These are phyloP conservation scores for Alloteropsis semialata DNA, from an alignment of 176 grass and related monocot species.

Conservation along the genomic window DNA sequence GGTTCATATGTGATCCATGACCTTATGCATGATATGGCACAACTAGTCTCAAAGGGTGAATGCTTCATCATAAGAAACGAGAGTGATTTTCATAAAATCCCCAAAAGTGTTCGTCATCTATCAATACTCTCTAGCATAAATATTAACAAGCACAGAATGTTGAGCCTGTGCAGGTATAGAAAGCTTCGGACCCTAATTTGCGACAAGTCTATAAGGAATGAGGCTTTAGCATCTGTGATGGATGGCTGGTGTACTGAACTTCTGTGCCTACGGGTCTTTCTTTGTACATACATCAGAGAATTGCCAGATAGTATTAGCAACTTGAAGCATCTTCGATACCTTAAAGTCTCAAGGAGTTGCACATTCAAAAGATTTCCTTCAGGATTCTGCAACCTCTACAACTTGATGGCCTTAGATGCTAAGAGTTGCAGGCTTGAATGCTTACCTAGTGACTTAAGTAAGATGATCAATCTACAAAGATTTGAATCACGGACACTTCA, in stretches of 20 bases:
- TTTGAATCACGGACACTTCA: too few relatives aligned
- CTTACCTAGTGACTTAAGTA: neutral
- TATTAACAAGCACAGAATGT: neutral
- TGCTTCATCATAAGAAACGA: neutral
- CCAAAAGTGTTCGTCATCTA: neutral
- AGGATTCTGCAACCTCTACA: neutral
- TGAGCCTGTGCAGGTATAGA: neutral
- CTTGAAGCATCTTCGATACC: slow-evolving; percentile 3
- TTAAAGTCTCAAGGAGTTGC: neutral
- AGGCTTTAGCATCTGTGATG: neutral
- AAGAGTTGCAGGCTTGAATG: neutral
- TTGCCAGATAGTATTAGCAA: neutral
- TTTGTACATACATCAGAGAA: fast-evolving
- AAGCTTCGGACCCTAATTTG: neutral
- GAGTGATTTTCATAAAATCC: neutral
- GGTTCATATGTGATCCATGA: slow-evolving; percentile 41
- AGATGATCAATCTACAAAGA: neutral
- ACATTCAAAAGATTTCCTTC: neutral
- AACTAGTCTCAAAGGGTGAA: slow-evolving; percentile 4
- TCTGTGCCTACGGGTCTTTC: neutral
- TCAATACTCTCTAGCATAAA: neutral
- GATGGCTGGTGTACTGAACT: neutral
- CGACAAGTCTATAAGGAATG: fast-evolving
- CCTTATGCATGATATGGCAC: slow-evolving; percentile 42
- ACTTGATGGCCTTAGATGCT: neutral